Evolutionary conservation across 1,284 basidiomycete genomes (phyloP).

Genomic region (Cutaneotrichosporon sp.): DNA sequence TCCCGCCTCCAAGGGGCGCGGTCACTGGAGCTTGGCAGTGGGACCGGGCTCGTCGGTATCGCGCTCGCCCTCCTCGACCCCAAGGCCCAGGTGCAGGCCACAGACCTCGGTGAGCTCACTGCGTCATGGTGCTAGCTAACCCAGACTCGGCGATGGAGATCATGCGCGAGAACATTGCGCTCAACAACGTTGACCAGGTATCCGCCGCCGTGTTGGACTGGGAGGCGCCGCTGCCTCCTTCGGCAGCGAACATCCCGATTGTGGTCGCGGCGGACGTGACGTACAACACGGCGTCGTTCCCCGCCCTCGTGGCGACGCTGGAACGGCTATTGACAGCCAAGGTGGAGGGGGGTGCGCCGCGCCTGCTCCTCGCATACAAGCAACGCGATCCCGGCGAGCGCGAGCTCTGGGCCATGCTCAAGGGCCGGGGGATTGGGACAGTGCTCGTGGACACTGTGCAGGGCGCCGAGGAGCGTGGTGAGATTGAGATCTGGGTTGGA

Average conservation of each 20-base stretch:
- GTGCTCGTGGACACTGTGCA: constrained; percentile 60
- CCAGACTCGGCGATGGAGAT: constrained; percentile 76
- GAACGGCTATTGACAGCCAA: constrained; percentile 28
- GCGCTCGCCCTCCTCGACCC: constrained; percentile 59
- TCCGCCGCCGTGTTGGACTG: constrained; percentile 67
- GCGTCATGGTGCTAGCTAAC: constrained; percentile 9
- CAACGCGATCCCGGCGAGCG: constrained; percentile 73
- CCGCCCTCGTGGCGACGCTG: constrained; percentile 50
- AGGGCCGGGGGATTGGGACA: constrained; percentile 45
- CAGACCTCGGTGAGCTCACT: constrained; percentile 71
- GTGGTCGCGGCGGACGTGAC: constrained; percentile 73
- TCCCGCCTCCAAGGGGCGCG: constrained; percentile 17
- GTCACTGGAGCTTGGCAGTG: constrained; percentile 62
- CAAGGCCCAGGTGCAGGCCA: constrained; percentile 52
- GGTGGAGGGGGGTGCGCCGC: constrained; percentile 12
- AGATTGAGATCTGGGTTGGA: constrained; percentile 71
- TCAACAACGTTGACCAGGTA: constrained; percentile 54
- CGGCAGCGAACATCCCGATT: neutral
- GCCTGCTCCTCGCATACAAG: constrained; percentile 74
- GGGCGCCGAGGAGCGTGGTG: constrained; percentile 57
- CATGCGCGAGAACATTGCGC: constrained; percentile 66
- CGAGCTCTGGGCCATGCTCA: constrained; percentile 66
- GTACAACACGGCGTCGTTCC: constrained; percentile 82
- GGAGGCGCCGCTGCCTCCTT: constrained; percentile 63
- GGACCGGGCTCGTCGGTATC: constrained; percentile 77